Base-by-base conservation (phyloP, 2,329 filamentous ascomycete species). In the Ascomycota sp. region DNA sequence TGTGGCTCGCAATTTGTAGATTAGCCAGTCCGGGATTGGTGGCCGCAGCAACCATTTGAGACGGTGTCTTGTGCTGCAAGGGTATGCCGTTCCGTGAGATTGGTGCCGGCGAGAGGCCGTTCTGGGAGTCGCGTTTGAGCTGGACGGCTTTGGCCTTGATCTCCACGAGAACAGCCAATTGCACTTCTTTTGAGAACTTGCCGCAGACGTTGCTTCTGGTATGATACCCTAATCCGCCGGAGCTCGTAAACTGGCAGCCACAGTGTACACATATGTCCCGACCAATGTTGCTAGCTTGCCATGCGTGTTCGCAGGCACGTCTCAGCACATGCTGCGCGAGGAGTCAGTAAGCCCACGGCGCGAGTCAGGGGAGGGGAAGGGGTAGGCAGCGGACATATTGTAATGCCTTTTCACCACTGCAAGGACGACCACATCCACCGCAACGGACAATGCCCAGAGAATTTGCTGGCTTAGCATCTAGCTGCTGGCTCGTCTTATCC, bases 191-290 rank as follows among this genome's bases (percentile, higher is more conserved):
- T 15, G 37, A 36, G 33, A 57, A 55, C 4, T 45, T 37, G n/a
- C 62, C 61, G 36, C 65, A 69, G 3, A 64, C 55, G 3, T 46
- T 41, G 31, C 54, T 55, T 23, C 50, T 44, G 0, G 42, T 34
- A 35, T 69, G 65, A 43, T 64, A 64, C 29, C 47, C 35, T 2
- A 60, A 38, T 1, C 57, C 60, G 15, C 48, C 48, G 4, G 40
- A 37, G 8, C 53, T 57, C 2, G 43, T 44, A 27, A 69, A 66
- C 4, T 30, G 32, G 25, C 54, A 47, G 19, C 59, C 59, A 27
- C 63, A 69, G 28, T 54, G 46, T 2, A 47, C 35, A 30, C 64
- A 69, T 1, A 47, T 40, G 13, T 51, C 55, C n/a, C 43, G 48
- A 31, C 37, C 40, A 20, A 44, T 9, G 6, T 31, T 24, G 8